phyloP scores from a whole-genome alignment of 257 asterid species.

The Eustoma russellianum region DNA sequence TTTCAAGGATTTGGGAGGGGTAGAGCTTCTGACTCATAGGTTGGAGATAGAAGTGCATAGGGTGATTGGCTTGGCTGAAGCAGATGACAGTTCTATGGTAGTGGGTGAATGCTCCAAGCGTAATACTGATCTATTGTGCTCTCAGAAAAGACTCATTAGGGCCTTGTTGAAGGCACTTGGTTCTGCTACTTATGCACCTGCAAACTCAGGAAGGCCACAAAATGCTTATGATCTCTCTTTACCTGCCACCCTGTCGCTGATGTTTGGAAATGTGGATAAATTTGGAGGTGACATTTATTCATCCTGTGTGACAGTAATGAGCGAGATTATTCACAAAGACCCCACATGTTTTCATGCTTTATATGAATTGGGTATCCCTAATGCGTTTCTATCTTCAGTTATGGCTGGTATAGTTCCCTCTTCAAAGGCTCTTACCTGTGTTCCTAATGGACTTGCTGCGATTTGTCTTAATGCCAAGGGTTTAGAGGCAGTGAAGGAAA shows the following conservation, averaged over 20 bases:
- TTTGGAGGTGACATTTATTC: conserved; percentile 90
- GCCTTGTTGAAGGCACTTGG: conserved; percentile 82
- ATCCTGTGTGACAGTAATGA: conserved; percentile 88
- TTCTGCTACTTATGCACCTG: conserved; percentile 86
- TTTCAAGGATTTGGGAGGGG: conserved; percentile 90
- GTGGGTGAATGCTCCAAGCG: conserved; percentile 41
- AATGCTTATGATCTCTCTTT: conserved; percentile 68
- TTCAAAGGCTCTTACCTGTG: conserved; percentile 84
- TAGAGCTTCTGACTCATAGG: conserved; percentile 83
- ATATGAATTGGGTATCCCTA: conserved; percentile 87
- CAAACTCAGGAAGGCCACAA: conserved; percentile 67
- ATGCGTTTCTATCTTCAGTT: conserved; percentile 71
- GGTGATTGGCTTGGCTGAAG: conserved; percentile 51
- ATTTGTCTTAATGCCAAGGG: conserved; percentile 92
- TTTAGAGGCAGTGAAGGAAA: conserved; percentile 79
- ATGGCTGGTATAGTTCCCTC: conserved; percentile 73
- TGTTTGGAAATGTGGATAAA: conserved; percentile 68
- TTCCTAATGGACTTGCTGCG: conserved; percentile 92
- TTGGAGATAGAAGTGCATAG: conserved; percentile 79
- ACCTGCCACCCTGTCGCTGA: conserved; percentile 65
- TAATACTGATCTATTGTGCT: conserved; percentile 33
- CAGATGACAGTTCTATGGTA: conserved; percentile 40
- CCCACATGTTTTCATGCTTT: conserved; percentile 76
- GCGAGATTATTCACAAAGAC: conserved; percentile 95
- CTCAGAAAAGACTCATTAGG: conserved; percentile 79